Conservation (phyloP, 768 basidiomycete genomes). For the Trametes punicea region DNA sequence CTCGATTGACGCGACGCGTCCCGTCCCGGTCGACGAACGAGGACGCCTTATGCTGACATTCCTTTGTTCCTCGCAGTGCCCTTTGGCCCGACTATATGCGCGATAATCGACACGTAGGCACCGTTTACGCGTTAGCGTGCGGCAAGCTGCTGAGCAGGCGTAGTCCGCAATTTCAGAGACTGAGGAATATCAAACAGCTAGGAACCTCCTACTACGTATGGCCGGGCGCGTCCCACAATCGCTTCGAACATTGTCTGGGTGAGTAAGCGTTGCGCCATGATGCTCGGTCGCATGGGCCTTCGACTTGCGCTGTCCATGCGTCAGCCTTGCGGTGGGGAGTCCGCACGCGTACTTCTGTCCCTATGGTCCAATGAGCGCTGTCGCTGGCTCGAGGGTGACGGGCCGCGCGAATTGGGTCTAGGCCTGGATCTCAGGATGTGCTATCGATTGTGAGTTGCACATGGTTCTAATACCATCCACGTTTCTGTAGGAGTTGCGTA, state of each 20-base stretch:
- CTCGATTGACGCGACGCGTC: neutral
- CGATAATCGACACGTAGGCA: slow-evolving; percentile 68
- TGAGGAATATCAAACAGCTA: slow-evolving; percentile 76
- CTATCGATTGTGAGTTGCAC: neutral
- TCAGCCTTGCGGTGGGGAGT: neutral
- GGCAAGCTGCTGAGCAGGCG: neutral
- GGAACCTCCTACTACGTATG: slow-evolving; percentile 75
- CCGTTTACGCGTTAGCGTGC: neutral
- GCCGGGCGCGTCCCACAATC: slow-evolving; percentile 74
- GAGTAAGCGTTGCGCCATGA: too few relatives aligned
- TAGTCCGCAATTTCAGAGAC: slow-evolving; percentile 74
- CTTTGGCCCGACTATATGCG: slow-evolving; percentile 38
- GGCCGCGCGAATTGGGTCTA: too few relatives aligned
- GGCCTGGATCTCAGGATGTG: too few relatives aligned
- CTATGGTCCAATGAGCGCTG: too few relatives aligned
- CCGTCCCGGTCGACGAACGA: neutral
- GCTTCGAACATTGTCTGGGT: slow-evolving; percentile 87
- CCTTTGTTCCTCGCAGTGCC: slow-evolving; percentile 21
- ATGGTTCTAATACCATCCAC: too few relatives aligned
- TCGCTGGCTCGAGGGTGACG: too few relatives aligned
- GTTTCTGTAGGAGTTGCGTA: slow-evolving; percentile 63
- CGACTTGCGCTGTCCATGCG: too few relatives aligned
- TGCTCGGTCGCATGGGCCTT: too few relatives aligned
- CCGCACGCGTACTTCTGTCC: neutral
- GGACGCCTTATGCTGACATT: neutral